Evolutionary conservation across 192 early-diverging fungal genomes (phyloP), one percentile per base, ranked within the genome.

Genomic region (Coemansia sp.): DNA sequence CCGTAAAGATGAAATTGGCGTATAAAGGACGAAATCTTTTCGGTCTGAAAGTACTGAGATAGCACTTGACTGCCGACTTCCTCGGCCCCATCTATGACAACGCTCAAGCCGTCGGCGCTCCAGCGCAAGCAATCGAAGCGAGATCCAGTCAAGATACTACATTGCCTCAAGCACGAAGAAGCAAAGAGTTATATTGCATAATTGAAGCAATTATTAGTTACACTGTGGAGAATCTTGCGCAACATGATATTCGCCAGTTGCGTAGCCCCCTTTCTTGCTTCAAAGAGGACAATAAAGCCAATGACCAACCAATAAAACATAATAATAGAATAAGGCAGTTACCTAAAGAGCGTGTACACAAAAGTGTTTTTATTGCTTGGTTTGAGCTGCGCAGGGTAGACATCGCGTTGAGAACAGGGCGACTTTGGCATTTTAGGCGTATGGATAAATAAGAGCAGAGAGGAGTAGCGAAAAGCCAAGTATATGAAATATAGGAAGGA

Each of bases 1-100:
- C 69, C 71, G 20, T 85, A 85, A n/a, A 85, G 63, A 52, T 85
- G 78, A 49, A 80, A 66, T 47, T 85, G 83, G 54, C 83, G 83
- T 1, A 68, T 77, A 38, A 85, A 80, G 3, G 83, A 85, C 16
- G 61, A 42, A 36, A 63, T 77, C 61, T 75, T 70, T 3, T 31
- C 18, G 0, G 83, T 85, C 2, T 68, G 33, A 24, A 77, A 85
- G 63, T 77, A 12, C 15, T 52, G 38, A 5, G 68, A 42, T 5
- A 85, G 67, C 3, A 85, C 68, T 1, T 64, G 12, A 0, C 42
- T 12, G 0, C 27, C 60, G 7, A 83, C 46, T 0, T 36, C 20
- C 4, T 40, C 36, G 18, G 63, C 4, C 15, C 52, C 65, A 29
- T 51, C 62, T 29, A 76, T 71, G 10, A 73, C 62, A 16, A 75